phyloP scores from a whole-genome alignment of 1,284 basidiomycete genomes.

The Boletus subluridellus region DNA sequence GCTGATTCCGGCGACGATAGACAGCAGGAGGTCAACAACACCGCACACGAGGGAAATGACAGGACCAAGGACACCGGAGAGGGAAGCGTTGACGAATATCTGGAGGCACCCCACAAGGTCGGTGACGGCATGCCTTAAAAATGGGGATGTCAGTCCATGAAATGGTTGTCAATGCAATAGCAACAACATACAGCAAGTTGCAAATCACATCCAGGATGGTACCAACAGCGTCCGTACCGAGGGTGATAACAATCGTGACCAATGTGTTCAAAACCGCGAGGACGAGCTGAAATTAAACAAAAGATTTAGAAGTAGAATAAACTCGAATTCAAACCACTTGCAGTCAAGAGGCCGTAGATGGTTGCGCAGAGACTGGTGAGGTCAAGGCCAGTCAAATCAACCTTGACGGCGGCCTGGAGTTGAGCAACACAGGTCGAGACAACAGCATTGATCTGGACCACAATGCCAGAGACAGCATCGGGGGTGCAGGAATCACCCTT shows the following conservation, averaged over 20 bases:
- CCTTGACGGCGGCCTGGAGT: constrained; percentile 3
- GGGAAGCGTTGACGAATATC: not conserved
- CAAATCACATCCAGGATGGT: not conserved
- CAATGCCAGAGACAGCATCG: constrained; percentile 9
- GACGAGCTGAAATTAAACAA: constrained; percentile 1
- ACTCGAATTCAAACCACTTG: not conserved
- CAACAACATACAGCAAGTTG: constrained; percentile 12
- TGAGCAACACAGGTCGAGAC: constrained; percentile 13
- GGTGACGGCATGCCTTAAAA: not conserved
- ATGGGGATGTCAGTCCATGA: not conserved
- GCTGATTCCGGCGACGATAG: not conserved
- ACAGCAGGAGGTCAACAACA: not conserved
- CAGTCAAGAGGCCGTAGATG: constrained; percentile 6
- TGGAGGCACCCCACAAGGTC: constrained; percentile 10
- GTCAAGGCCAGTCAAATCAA: constrained; percentile 11
- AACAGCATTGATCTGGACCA: constrained; percentile 14
- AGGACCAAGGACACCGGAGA: constrained; percentile 8
- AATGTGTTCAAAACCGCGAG: constrained; percentile 4
- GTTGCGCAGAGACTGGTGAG: constrained; percentile 7
- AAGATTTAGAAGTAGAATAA: not conserved
- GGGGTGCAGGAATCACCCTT: constrained; percentile 11
- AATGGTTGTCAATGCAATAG: no score
- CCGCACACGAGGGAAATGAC: not conserved
- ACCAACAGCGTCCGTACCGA: not conserved
- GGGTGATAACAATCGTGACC: not conserved